phyloP scores from a whole-genome alignment of 1,284 basidiomycete species.

The Boletus sp. region DNA sequence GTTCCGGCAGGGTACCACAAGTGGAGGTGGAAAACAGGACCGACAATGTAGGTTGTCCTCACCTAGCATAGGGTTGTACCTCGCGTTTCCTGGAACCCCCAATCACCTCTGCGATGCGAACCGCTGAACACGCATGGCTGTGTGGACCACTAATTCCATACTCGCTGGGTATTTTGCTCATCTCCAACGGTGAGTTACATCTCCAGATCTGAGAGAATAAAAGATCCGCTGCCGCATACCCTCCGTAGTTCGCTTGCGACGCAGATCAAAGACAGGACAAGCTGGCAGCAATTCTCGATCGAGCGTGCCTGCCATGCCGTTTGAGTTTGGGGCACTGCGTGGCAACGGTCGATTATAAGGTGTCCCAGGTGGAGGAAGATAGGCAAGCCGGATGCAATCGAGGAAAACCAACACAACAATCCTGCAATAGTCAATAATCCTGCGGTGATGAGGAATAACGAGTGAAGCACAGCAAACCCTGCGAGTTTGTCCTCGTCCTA shows the following conservation, averaged over 20 bases:
- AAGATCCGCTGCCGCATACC: slow-evolving; percentile 1
- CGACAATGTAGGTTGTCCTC: neutral
- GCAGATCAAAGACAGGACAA: slow-evolving; percentile 11
- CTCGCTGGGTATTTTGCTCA: neutral
- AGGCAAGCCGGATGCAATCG: neutral
- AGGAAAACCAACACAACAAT: no score
- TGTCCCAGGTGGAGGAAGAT: neutral
- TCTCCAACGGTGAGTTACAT: slow-evolving; percentile 3
- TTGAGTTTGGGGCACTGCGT: neutral
- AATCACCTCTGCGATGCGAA: neutral
- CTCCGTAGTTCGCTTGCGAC: slow-evolving; percentile 5
- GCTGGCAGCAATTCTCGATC: slow-evolving; percentile 1
- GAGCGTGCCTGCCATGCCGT: slow-evolving; percentile 1
- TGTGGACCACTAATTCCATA: neutral
- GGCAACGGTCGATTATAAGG: slow-evolving; percentile 8
- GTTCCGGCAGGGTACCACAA: no score
- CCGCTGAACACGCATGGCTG: neutral
- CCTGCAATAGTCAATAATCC: no score
- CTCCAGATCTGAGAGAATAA: neutral
- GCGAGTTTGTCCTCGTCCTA: no score
- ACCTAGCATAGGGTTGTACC: neutral
- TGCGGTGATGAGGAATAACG: no score
- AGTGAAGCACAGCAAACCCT: no score
- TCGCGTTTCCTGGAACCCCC: neutral
- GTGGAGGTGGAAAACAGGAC: no score